Conservation (phyloP, 768 basidiomycete species). For the Podaxis mareebaensis region DNA sequence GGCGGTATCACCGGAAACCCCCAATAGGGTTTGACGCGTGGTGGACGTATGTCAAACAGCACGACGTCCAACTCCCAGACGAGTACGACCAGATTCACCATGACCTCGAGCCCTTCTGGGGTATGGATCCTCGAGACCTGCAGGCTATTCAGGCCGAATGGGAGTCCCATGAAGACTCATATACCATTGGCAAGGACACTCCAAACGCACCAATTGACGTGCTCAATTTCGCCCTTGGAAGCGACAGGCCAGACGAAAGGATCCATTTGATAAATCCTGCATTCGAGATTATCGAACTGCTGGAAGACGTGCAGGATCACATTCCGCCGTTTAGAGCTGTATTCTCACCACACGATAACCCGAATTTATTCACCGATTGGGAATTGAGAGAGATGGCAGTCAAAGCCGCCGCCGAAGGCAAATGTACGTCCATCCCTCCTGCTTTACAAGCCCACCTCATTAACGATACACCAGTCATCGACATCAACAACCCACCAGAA, state of each 20-base stretch:
- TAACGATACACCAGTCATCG: constrained; percentile 26
- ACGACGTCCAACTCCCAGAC: constrained; percentile 75
- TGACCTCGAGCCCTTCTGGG: constrained; percentile 84
- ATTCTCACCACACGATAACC: constrained; percentile 53
- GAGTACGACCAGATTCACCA: constrained; percentile 75
- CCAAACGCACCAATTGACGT: constrained; percentile 26
- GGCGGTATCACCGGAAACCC: constrained; percentile 71
- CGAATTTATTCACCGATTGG: constrained; percentile 38
- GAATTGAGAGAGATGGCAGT: constrained; percentile 35
- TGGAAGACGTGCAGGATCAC: constrained; percentile 39
- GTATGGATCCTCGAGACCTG: constrained; percentile 45
- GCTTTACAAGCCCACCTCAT: background rate
- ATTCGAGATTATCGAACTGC: constrained; percentile 37
- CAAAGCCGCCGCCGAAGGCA: constrained; percentile 35
- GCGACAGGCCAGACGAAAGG: constrained; percentile 21
- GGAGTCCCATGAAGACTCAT: constrained; percentile 39
- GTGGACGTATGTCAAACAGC: constrained; percentile 54
- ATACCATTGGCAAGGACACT: constrained; percentile 38
- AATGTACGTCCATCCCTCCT: constrained; percentile 29
- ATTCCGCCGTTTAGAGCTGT: constrained; percentile 51
- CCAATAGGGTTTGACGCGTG: constrained; percentile 78
- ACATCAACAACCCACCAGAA: constrained; percentile 31
- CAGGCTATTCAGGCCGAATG: constrained; percentile 34
- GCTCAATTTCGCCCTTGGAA: constrained; percentile 30
- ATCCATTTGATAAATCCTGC: constrained; percentile 28